These are phyloP conservation scores for Coleophoma cylindrospora DNA, from an alignment of 2,329 filamentous ascomycete species.

Conservation along the genomic window DNA sequence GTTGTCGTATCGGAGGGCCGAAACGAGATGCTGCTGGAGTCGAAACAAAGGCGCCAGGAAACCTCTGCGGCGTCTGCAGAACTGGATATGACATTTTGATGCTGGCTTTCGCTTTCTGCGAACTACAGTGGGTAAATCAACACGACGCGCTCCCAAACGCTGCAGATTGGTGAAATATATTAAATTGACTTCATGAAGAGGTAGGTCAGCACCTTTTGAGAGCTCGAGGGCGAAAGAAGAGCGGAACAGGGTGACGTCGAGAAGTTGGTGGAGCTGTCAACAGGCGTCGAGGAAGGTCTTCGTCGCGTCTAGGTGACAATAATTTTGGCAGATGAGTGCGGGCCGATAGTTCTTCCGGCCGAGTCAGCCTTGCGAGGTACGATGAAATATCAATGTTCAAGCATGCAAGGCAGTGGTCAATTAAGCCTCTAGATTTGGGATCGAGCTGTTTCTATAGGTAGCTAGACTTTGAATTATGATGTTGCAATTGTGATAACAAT, in stretches of 20 bases:
- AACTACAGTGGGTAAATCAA: neutral
- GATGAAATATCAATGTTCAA: no score
- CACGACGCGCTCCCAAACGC: conserved; percentile 10
- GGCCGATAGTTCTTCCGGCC: neutral
- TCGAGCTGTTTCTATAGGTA: no score
- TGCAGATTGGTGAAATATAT: conserved; percentile 6
- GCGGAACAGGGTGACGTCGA: conserved; percentile 2
- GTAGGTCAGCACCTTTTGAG: conserved; percentile 2
- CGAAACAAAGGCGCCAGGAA: conserved; percentile 72
- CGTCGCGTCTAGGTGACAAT: neutral
- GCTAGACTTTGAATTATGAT: no score
- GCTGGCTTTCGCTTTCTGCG: neutral
- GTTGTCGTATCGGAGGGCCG: conserved; percentile 44
- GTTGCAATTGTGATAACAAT: no score
- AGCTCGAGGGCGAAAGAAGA: conserved; percentile 3
- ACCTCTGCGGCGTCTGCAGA: conserved; percentile 57
- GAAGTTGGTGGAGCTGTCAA: conserved; percentile 1
- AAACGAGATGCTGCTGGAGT: conserved; percentile 60
- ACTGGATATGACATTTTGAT: conserved; percentile 15
- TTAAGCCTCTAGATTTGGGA: no score
- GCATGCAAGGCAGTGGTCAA: no score
- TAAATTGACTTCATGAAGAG: conserved; percentile 18
- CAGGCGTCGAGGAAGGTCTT: neutral
- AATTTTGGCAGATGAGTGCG: neutral
- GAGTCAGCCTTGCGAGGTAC: no score